These are phyloP conservation scores for Raffaelea arxii DNA, from an alignment of 2,329 filamentous ascomycete genomes.

Conservation along the genomic window DNA sequence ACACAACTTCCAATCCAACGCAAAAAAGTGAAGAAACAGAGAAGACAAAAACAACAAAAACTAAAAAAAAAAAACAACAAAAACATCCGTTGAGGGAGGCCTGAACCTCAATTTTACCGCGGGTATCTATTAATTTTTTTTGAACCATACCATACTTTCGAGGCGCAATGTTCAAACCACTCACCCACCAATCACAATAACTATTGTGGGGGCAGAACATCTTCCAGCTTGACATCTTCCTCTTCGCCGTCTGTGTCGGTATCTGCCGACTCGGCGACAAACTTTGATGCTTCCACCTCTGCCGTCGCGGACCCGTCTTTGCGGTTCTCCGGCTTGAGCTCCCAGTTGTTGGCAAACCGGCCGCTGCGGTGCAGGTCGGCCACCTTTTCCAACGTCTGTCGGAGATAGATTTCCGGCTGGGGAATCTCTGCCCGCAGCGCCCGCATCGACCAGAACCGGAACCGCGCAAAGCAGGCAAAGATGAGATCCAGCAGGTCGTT, in stretches of 20 bases:
- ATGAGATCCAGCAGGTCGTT: slow-evolving; percentile 81
- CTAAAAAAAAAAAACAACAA: too few species aligned
- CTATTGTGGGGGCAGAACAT: slow-evolving; percentile 35
- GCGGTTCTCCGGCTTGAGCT: slow-evolving; percentile 60
- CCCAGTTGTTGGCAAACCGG: slow-evolving; percentile 77
- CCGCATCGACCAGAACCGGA: slow-evolving; percentile 91
- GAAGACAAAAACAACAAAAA: too few species aligned
- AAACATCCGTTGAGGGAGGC: too few species aligned
- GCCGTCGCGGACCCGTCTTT: slow-evolving; percentile 41
- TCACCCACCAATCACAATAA: background rate
- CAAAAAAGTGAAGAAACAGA: too few species aligned
- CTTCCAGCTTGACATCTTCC: slow-evolving; percentile 67
- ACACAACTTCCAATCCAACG: too few species aligned
- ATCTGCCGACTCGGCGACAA: slow-evolving; percentile 29
- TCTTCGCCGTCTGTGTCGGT: slow-evolving; percentile 53
- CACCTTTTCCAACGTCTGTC: slow-evolving; percentile 72
- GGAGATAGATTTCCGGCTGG: slow-evolving; percentile 90
- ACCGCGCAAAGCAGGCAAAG: slow-evolving; percentile 73
- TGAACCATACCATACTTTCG: too few species aligned
- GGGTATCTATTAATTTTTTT: too few species aligned
- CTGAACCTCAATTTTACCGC: too few species aligned
- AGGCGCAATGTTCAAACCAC: too few species aligned
- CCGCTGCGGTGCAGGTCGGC: slow-evolving; percentile 76
- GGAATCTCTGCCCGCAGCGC: slow-evolving; percentile 65
- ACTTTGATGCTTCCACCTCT: slow-evolving; percentile 38